Conservation (phyloP, 2,329 filamentous ascomycete genomes). For the Diplodia corticola region DNA sequence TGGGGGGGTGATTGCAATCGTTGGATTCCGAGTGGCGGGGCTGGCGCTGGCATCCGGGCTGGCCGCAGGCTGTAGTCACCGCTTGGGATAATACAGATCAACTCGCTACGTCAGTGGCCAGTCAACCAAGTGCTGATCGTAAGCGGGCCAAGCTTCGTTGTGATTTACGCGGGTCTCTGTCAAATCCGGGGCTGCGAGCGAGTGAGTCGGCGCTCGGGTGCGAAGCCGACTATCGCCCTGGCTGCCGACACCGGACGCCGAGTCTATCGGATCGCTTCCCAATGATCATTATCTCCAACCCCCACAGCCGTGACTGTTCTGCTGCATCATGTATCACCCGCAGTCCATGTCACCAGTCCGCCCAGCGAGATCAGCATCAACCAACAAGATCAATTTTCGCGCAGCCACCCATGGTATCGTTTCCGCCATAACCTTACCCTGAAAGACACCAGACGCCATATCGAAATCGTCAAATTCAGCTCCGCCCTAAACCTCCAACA, state of each 20-base stretch:
- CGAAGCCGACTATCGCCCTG: neutral
- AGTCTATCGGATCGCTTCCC: neutral
- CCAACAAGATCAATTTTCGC: neutral
- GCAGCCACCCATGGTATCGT: conserved; percentile 19
- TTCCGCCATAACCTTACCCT: neutral
- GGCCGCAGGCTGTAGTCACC: conserved; percentile 2
- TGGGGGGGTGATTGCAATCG: neutral
- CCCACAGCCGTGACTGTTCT: neutral
- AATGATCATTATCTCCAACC: neutral
- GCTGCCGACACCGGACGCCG: neutral
- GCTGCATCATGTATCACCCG: too few species aligned
- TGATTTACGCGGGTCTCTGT: conserved; percentile 9
- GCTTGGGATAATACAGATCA: neutral
- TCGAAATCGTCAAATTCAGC: neutral
- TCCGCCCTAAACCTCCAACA: conserved; percentile 51
- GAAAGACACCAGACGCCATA: neutral
- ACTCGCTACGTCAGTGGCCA: neutral
- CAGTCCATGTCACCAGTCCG: too few species aligned
- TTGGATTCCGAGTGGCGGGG: conserved; percentile 7
- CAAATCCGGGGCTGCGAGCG: neutral
- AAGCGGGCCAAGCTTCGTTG: conserved; percentile 6
- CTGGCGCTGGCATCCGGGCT: neutral
- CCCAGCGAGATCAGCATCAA: too few species aligned
- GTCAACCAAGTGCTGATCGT: neutral
- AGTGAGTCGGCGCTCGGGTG: neutral